These are phyloP conservation scores for Fragaria vesca DNA, from an alignment of 306 rosid genomes.

Conservation along the genomic window DNA sequence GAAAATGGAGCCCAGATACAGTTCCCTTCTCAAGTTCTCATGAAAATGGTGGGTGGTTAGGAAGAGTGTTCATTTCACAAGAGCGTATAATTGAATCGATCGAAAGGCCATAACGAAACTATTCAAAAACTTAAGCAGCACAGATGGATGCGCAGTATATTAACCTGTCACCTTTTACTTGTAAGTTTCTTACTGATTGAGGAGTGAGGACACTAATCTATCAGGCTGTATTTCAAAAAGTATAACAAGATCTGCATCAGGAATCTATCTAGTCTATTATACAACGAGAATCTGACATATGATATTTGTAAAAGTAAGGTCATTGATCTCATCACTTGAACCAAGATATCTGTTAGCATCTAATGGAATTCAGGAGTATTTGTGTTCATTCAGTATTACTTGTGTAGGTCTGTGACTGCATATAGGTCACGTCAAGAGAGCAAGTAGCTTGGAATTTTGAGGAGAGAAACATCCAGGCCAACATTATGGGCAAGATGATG, in stretches of 20 bases:
- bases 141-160: background rate
- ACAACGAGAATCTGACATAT: background rate
- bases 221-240: background rate
- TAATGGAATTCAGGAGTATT: background rate
- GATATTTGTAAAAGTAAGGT: slow-evolving; percentile 5
- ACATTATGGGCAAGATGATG: slow-evolving; percentile 62
- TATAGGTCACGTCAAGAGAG: background rate
- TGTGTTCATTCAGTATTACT: background rate
- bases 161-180: background rate
- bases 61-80: background rate
- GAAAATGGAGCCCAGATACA: background rate
- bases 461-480: slow-evolving; percentile 74
- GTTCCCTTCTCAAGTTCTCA: background rate
- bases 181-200: background rate
- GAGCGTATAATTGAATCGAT: background rate
- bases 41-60: background rate
- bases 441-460: slow-evolving; percentile 36
- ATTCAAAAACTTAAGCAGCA: background rate
- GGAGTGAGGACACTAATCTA: background rate
- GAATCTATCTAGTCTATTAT: background rate
- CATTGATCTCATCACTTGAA: background rate
- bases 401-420: background rate
- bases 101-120: background rate
- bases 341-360: background rate
- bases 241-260: background rate